Percentiles rank a stretch among this genome's conserved stretches.
Evolutionary conservation across 805 yeast species (phyloP).

Genomic region (Pichia exigua): DNA sequence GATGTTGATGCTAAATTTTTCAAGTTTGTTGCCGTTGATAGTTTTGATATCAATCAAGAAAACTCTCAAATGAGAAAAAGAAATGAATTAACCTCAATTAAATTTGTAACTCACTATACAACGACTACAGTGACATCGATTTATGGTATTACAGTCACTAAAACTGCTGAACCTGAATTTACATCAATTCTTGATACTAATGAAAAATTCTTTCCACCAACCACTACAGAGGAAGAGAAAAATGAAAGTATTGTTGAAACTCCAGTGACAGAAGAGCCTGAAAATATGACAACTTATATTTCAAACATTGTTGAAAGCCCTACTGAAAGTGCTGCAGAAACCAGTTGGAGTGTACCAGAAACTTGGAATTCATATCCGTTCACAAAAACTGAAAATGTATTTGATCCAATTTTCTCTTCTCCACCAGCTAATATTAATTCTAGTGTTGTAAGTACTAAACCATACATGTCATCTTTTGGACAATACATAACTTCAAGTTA

Average conservation of each 20-base stretch:
- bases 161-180: not conserved
- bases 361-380: slow-evolving; percentile 9
- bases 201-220: not conserved
- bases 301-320: not conserved
- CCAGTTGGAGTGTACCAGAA: slow-evolving; percentile 2
- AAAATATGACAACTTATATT: not conserved
- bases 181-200: not conserved
- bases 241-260: not conserved
- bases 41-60: slow-evolving; percentile 8
- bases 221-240: not conserved
- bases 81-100: slow-evolving; percentile 1
- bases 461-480: not conserved
- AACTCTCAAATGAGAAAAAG: not conserved
- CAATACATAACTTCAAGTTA: not conserved
- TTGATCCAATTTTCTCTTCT: not conserved
- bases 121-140: slow-evolving; percentile 12
- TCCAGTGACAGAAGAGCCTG: not conserved
- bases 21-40: slow-evolving; percentile 24
- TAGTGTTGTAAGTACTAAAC: not conserved
- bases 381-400: not conserved
- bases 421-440: not conserved
- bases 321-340: not conserved
- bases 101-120: slow-evolving; percentile 6
- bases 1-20: slow-evolving; percentile 20
- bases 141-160: not conserved